Evolutionary conservation across 179 eudicot species (phyloP).

Genomic region (Spinacia oleracea): DNA sequence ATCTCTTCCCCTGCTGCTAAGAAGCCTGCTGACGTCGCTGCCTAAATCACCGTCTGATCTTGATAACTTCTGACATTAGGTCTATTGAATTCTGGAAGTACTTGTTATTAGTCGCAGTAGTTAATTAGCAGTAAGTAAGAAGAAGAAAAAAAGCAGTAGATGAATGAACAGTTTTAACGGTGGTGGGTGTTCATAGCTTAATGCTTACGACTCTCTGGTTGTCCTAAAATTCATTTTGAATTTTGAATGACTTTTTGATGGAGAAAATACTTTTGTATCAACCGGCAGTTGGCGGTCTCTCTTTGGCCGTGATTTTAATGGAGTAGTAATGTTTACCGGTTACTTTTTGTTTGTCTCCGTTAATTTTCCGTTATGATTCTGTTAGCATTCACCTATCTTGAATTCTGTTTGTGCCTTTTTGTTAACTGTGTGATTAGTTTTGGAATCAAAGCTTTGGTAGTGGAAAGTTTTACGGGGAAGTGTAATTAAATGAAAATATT

Average conservation of each 20-base stretch:
- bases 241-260: slow-evolving; percentile 19
- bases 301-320: background rate
- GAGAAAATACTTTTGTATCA: background rate
- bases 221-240: slow-evolving; percentile 12
- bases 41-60: slow-evolving; percentile 28
- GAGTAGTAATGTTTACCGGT: background rate
- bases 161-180: background rate
- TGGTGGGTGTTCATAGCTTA: slow-evolving; percentile 19
- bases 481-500: no score
- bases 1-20: slow-evolving; percentile 44
- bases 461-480: no score
- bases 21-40: slow-evolving; percentile 40
- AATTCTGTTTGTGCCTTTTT: background rate
- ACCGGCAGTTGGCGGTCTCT: slow-evolving; percentile 21
- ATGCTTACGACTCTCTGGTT: slow-evolving; percentile 10
- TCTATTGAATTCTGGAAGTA: background rate
- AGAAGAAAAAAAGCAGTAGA: background rate
- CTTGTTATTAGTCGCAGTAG: no score
- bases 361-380: background rate
- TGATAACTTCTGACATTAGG: background rate
- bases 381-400: background rate
- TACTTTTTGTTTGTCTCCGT: background rate
- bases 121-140: background rate
- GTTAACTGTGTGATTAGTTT: background rate
- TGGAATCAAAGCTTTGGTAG: slow-evolving; percentile 6